Percentiles rank a stretch among this genome's conserved stretches.
Conservation (phyloP, 768 basidiomycete genomes). For the Amanita pallidorosea region DNA sequence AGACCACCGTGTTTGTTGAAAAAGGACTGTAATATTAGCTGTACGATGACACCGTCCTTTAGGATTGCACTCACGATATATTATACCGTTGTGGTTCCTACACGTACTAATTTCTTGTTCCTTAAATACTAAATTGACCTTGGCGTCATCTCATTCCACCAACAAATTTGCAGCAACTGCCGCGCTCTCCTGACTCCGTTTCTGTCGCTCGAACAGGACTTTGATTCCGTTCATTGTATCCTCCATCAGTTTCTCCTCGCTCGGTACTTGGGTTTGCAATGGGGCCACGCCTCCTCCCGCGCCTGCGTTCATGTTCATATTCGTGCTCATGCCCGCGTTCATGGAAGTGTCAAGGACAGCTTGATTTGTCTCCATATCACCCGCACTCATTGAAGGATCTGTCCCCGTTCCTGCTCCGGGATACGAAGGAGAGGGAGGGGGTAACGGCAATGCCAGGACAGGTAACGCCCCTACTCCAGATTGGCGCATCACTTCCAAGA, state of each 20-base stretch:
- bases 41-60: no score
- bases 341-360: no score
- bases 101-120: neutral
- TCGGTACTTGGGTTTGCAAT: constrained; percentile 11
- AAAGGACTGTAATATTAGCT: no score
- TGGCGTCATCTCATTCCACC: neutral
- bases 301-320: neutral
- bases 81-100: no score
- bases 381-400: neutral
- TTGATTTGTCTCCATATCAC: neutral
- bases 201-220: constrained; percentile 27
- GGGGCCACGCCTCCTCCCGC: no score
- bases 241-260: constrained; percentile 28
- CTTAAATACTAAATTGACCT: no score
- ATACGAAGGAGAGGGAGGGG: no score
- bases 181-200: constrained; percentile 33
- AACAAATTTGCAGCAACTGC: constrained; percentile 31
- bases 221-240: constrained; percentile 27
- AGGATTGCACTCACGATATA: no score
- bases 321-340: no score
- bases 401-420: neutral
- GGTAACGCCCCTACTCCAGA: constrained; percentile 63
- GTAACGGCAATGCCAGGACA: constrained; percentile 20
- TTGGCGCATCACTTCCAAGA: constrained; percentile 39
- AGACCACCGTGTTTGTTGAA: no score